phyloP scores from a whole-genome alignment of 2,329 filamentous ascomycete genomes.

The Pseudogymnoascus sp. region DNA sequence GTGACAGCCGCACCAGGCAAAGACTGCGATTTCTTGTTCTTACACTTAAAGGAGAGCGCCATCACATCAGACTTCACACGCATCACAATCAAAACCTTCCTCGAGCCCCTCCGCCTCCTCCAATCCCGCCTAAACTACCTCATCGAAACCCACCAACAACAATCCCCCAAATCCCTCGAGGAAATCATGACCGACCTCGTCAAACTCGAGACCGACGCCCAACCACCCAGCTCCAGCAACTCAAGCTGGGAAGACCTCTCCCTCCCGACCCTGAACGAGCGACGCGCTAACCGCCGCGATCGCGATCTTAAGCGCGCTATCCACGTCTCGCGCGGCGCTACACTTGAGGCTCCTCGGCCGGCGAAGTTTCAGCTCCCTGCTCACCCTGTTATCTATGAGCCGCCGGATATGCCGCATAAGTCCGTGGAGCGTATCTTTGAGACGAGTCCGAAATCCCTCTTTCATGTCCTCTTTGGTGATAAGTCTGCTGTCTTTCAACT shows the following conservation, averaged over 20 bases:
- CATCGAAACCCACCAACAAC: constrained; percentile 68
- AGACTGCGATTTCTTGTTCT: constrained; percentile 86
- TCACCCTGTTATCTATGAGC: constrained; percentile 75
- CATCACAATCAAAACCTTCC: constrained; percentile 84
- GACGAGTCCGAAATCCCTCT: constrained; percentile 86
- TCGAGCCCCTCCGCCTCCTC: constrained; percentile 77
- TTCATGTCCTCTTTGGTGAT: constrained; percentile 94
- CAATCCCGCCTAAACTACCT: constrained; percentile 79
- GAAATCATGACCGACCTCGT: constrained; percentile 65
- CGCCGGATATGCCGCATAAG: constrained; percentile 68
- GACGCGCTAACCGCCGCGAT: constrained; percentile 28
- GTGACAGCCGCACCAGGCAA: constrained; percentile 83
- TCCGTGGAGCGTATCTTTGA: constrained; percentile 78
- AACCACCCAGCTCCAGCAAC: constrained; percentile 59
- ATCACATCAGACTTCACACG: constrained; percentile 30
- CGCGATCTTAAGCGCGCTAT: constrained; percentile 49
- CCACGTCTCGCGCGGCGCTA: constrained; percentile 54
- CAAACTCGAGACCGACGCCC: constrained; percentile 59
- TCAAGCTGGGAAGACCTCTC: constrained; percentile 90
- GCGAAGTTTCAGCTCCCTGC: constrained; percentile 72
- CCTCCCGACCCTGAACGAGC: constrained; percentile 50
- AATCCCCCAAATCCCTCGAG: constrained; percentile 59
- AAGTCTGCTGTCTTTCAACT: constrained; percentile 91
- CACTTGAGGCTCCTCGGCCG: constrained; percentile 26
- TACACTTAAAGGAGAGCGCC: constrained; percentile 50